These are phyloP conservation scores for Solanum medicagineum DNA, from an alignment of 257 asterid species.

Conservation along the genomic window DNA sequence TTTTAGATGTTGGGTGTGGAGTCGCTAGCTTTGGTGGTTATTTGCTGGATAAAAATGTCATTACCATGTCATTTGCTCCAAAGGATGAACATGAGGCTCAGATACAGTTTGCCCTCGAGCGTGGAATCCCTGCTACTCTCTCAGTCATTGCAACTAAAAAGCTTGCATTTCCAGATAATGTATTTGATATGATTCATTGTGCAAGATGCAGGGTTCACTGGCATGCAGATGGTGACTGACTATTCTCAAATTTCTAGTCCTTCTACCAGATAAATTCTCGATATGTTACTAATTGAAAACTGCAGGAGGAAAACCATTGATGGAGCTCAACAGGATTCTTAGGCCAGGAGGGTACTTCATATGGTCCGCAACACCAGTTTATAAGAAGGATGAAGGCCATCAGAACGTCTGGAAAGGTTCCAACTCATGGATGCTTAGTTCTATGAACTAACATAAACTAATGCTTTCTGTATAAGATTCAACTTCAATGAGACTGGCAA, in stretches of 20 bases:
- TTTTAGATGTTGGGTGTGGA: slow-evolving; percentile 96
- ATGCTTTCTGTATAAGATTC: neutral
- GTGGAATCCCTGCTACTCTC: slow-evolving; percentile 88
- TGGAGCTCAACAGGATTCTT: slow-evolving; percentile 87
- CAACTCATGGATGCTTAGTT: neutral
- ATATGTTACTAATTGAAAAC: neutral
- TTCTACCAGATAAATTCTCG: neutral
- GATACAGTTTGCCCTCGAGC: slow-evolving; percentile 92
- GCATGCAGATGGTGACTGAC: slow-evolving; percentile 70
- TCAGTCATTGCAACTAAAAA: slow-evolving; percentile 84
- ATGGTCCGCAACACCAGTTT: slow-evolving; percentile 99
- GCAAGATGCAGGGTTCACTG: slow-evolving; percentile 98
- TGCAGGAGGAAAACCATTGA: slow-evolving; percentile 83
- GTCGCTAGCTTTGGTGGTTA: slow-evolving; percentile 99
- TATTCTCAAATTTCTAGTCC: neutral
- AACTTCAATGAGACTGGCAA: neutral
- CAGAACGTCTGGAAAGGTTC: slow-evolving; percentile 69
- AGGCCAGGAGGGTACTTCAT: slow-evolving; percentile 95
- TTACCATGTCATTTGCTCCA: slow-evolving; percentile 94
- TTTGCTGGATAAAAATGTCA: slow-evolving; percentile 61
- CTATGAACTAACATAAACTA: neutral
- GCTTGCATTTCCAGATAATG: slow-evolving; percentile 73
- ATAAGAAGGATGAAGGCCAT: slow-evolving; percentile 52
- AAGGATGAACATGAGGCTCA: slow-evolving; percentile 99
- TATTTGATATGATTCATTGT: slow-evolving; percentile 79